Base-by-base conservation (phyloP, 2,329 filamentous ascomycete species). In the Alternaria brassicae region DNA sequence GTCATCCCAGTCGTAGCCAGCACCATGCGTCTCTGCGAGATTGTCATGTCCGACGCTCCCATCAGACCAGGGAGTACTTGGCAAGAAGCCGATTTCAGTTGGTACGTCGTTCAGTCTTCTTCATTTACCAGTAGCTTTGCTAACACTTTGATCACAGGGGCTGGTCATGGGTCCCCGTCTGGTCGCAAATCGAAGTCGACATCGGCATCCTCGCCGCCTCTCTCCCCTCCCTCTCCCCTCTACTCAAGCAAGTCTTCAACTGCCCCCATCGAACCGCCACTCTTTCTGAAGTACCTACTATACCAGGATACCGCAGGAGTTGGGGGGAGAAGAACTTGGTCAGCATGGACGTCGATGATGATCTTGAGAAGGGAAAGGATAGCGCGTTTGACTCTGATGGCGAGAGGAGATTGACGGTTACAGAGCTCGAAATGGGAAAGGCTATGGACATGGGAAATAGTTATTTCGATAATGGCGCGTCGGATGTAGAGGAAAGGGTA, bases 181-280 rank as follows among this genome's bases (percentile, higher is more conserved):
- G 72, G 72, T 73, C 70, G 2, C 70, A 74, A 37, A 70, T 74
- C 39, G 72, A 74, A 61, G 71, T 74, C 45, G 69, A 72, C 42
- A 56, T 71, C 3, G 64, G 70, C 42, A 73, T 74, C 36, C 32
- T 74, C 9, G 70, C 70, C 6, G 72, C 71, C 2, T 72, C 68
- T 12, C 66, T 74, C 4, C 70, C 72, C 6, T 68, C 70, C 19
- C 58, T 74, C 2, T 70, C 58, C 2, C 72, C 71, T 4, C 51
- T 73, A 3, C 34, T 74, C 9, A 69, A 68, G 37, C 62, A 63
- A n/a, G 45, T 60, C 57, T 52, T 53, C 56, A 17, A 53, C 34
- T 21, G 19, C 23, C 21, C 36, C n/a, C 21, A 23, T 12, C 52
- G 60, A 27, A 10, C 64, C 13, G 32, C 51, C 21, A 64, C 60